Conservation (phyloP, 1,139 yeast genomes). For the Schizosaccharomyces versatilis region DNA sequence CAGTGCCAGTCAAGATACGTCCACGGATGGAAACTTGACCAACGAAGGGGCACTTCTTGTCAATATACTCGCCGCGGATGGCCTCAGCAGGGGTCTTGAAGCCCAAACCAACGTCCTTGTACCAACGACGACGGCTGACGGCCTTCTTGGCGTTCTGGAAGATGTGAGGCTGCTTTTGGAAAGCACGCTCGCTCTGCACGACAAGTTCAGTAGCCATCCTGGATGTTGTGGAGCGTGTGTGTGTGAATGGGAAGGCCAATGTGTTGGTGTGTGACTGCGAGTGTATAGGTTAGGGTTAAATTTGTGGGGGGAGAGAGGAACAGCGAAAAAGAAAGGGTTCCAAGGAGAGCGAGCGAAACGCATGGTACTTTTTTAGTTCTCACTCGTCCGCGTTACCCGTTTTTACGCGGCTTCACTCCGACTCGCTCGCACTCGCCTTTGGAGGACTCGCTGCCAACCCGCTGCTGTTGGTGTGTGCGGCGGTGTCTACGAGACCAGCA, state of each 20-base stretch:
- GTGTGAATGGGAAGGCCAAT: no score
- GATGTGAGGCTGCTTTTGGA: slow-evolving; percentile 86
- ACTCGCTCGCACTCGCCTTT: no score
- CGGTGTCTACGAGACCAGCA: not conserved
- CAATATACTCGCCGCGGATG: slow-evolving; percentile 89
- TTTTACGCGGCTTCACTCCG: no score
- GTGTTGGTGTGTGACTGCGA: no score
- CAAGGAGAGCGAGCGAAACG: no score
- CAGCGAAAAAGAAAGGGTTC: no score
- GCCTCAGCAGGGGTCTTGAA: slow-evolving; percentile 99
- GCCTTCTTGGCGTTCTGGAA: slow-evolving; percentile 98
- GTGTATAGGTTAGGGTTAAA: no score
- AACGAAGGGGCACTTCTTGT: slow-evolving; percentile 99
- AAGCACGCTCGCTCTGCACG: slow-evolving; percentile 99
- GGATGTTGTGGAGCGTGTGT: not conserved
- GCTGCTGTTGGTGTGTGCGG: no score
- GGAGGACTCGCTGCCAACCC: no score
- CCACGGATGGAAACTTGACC: slow-evolving; percentile 98
- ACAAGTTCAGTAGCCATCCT: slow-evolving; percentile 96
- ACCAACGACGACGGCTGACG: slow-evolving; percentile 65
- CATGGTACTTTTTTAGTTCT: no score
- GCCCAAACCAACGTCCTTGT: slow-evolving; percentile 98
- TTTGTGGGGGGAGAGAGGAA: no score
- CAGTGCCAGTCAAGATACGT: slow-evolving; percentile 84
- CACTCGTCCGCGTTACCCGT: no score